Base-by-base conservation (phyloP, 1,139 yeast species). In the Candida anutae region DNA sequence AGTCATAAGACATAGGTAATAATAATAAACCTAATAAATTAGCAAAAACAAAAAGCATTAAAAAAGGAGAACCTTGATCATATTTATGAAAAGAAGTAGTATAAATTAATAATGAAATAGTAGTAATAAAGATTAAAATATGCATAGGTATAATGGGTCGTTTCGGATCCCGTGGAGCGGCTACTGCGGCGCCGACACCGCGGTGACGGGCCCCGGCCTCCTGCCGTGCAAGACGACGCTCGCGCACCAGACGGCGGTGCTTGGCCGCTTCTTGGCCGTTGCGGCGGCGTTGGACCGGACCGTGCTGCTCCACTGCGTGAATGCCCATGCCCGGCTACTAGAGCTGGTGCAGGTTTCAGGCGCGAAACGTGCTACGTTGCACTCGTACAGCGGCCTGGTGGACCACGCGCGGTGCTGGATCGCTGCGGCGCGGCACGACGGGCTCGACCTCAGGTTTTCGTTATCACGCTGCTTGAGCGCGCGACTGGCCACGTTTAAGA, bases 221-320 rank as follows among this genome's bases (percentile, higher is more conserved):
- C 19, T 17, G 19, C 6, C 6, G 6, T 68, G 67, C 35, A 56
- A 62, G 33, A 88, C 83, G 0, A 45, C 46, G 2, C 53, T 83
- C 53, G 61, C 54, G 0, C 97, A 90, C 49, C 98, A 90, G 46
- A 34, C 50, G 13, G 36, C 32, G 0, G 49, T 90, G 0, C 65
- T 87, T 25, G 42, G 45, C 3, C 40, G 46, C 2, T 82, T 79
- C 37, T 48, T 85, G 15, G 43, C 48, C 3, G 33, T 84, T 9
- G 94, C 95, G 0, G 48, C 54, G 11, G 48, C 58, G 22, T 41
- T 57, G 13, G 33, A 50, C 0, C 49, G 70, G 13, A 74, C 83
- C 0, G 72, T 82, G 0, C 84, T 95, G 2, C 39, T 90, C 0
- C 98, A 90, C 46, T 82, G 88, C 39, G 98, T 90, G 2, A 81